Conservation (phyloP, 2,329 filamentous ascomycete genomes). For the Colletotrichum zoysiae region DNA sequence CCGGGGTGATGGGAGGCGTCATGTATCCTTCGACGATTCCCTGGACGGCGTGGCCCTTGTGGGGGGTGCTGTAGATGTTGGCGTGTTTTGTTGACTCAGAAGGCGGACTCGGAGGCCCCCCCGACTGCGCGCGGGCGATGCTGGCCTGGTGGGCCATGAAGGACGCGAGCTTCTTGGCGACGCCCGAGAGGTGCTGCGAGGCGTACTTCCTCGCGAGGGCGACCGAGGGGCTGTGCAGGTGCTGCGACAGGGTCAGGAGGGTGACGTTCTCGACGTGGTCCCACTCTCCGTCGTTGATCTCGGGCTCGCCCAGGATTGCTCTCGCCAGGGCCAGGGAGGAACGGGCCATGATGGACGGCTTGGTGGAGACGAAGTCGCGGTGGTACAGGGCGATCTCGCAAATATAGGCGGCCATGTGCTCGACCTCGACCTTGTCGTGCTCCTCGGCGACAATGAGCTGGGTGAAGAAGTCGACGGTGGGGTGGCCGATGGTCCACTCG, state of each 20-base stretch:
- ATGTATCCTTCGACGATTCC: constrained; percentile 80
- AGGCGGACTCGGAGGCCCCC: constrained; percentile 71
- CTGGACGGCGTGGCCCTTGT: constrained; percentile 76
- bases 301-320: constrained; percentile 85
- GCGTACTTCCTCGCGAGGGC: constrained; percentile 72
- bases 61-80: constrained; percentile 81
- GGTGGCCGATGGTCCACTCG: constrained; percentile 95
- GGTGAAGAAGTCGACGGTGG: constrained; percentile 94
- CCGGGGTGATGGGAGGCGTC: constrained; percentile 88
- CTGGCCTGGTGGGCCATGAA: constrained; percentile 72
- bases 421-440: constrained; percentile 83
- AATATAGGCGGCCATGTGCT: constrained; percentile 95
- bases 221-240: constrained; percentile 69
- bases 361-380: constrained; percentile 94
- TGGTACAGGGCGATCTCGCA: constrained; percentile 96
- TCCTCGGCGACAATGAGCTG: constrained; percentile 89
- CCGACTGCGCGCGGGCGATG: constrained; percentile 61
- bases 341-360: constrained; percentile 90
- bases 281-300: constrained; percentile 83
- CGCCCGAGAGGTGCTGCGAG: constrained; percentile 64
- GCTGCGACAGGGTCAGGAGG: constrained; percentile 69
- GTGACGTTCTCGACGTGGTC: constrained; percentile 78
- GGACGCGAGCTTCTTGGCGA: constrained; percentile 67
- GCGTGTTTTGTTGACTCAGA: constrained; percentile 66
- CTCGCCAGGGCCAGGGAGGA: constrained; percentile 88